A percentile compares a stretch with the other conserved stretches of the same genome.
Conservation (phyloP, 805 yeast species). For the Lachancea dasiensis region DNA sequence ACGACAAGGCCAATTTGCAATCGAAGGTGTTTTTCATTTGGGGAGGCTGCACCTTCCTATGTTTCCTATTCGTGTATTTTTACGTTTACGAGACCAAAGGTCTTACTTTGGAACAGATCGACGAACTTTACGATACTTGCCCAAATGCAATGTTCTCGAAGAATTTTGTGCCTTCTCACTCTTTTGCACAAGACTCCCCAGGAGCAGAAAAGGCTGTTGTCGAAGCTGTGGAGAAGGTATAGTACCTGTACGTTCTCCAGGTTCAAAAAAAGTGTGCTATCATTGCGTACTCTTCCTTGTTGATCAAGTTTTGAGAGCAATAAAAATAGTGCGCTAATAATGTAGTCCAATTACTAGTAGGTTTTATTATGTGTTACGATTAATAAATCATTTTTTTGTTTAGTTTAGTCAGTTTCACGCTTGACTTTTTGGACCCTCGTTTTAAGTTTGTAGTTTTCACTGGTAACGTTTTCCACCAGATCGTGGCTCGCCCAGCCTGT, state of each 20-base stretch:
- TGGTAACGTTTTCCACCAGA: too few species aligned
- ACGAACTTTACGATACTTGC: slow-evolving; percentile 33
- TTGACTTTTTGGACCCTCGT: too few species aligned
- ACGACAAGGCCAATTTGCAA: slow-evolving; percentile 48
- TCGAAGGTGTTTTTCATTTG: slow-evolving; percentile 65
- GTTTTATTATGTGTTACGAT: too few species aligned
- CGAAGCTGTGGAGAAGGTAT: slow-evolving; percentile 15
- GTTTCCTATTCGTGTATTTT: slow-evolving; percentile 63
- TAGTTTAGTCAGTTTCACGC: too few species aligned
- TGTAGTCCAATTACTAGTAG: too few species aligned
- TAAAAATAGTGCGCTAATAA: too few species aligned
- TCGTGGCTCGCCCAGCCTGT: too few species aligned
- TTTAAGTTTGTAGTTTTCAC: too few species aligned
- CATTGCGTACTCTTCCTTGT: neutral
- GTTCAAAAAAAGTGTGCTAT: too few species aligned
- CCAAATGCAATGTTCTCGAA: slow-evolving; percentile 15
- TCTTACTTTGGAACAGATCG: slow-evolving; percentile 74
- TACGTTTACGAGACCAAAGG: slow-evolving; percentile 76
- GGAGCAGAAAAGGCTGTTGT: slow-evolving; percentile 15
- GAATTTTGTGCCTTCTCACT: slow-evolving; percentile 13
- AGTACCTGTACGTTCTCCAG: too few species aligned
- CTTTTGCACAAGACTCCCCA: slow-evolving; percentile 8
- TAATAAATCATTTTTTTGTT: too few species aligned
- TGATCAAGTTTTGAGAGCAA: neutral
- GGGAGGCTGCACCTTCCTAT: slow-evolving; percentile 50